Conservation (phyloP, 306 rosid genomes). For the Cicer arietinum region DNA sequence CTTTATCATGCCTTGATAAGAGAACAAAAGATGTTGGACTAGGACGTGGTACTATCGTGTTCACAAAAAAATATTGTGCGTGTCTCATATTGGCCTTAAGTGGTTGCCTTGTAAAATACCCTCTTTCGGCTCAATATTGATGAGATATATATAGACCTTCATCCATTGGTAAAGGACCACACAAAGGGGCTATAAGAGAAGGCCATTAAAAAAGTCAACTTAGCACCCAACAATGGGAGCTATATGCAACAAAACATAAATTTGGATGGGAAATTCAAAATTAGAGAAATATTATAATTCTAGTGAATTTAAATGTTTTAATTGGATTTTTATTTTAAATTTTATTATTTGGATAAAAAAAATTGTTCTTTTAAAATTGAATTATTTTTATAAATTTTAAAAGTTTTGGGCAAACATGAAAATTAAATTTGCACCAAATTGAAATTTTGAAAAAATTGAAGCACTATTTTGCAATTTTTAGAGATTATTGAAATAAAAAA, state of each 20-base stretch:
- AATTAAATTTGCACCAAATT: no score
- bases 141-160: background rate
- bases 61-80: conserved; percentile 33
- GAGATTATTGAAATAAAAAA: no score
- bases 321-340: no score
- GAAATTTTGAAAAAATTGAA: no score
- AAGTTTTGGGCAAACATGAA: no score
- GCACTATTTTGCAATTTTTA: no score
- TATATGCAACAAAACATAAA: conserved; percentile 1
- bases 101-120: background rate
- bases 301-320: no score
- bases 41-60: conserved; percentile 39
- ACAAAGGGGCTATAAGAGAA: conserved; percentile 2
- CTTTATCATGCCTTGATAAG: conserved; percentile 28
- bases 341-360: no score
- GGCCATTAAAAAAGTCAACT: conserved; percentile 30
- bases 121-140: background rate
- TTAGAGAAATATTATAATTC: no score
- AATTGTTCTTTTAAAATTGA: no score
- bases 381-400: no score
- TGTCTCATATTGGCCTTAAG: background rate
- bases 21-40: conserved; percentile 40
- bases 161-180: conserved; percentile 9
- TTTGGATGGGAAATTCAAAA: background rate
- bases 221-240: conserved; percentile 3